These are phyloP conservation scores for Plasmodium coatneyi DNA, from an alignment of 169 alveolate genomes.

Conservation along the genomic window DNA sequence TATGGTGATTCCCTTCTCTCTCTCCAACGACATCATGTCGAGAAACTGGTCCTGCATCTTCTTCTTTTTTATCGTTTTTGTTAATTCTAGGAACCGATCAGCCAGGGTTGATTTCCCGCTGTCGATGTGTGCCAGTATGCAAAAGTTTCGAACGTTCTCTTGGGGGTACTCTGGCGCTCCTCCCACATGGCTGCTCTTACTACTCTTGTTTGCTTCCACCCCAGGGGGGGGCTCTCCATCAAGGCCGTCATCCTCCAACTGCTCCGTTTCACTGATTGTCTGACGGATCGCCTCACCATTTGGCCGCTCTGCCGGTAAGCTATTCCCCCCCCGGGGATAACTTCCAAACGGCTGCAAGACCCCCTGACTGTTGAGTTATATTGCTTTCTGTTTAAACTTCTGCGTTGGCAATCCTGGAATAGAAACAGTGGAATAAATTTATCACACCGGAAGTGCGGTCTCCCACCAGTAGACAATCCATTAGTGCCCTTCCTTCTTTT, in stretches of 20 bases:
- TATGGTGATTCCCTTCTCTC: slow-evolving; percentile 94
- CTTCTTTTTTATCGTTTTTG: slow-evolving; percentile 81
- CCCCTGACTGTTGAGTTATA: not conserved
- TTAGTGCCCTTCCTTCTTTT: not conserved
- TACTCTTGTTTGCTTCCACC: not conserved
- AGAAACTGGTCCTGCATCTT: slow-evolving; percentile 81
- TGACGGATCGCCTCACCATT: not conserved
- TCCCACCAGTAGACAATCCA: not conserved
- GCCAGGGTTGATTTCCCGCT: slow-evolving; percentile 96
- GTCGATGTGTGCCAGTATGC: slow-evolving; percentile 97
- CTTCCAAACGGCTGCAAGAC: not conserved
- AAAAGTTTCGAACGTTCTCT: slow-evolving; percentile 89
- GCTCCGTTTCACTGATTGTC: not conserved
- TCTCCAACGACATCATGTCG: slow-evolving; percentile 92
- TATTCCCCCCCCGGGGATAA: not conserved
- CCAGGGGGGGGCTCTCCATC: not conserved
- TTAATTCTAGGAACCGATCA: slow-evolving; percentile 91
- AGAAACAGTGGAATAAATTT: not conserved
- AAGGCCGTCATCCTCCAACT: not conserved
- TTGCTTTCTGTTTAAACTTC: not conserved
- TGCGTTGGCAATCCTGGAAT: not conserved
- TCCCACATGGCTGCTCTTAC: not conserved
- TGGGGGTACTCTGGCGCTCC: not conserved
- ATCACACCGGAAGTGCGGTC: not conserved
- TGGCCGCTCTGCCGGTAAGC: not conserved